Percentiles rank a stretch among this genome's conserved stretches.
Evolutionary conservation across 2,329 filamentous ascomycete genomes (phyloP).

Genomic region (Penicillium sp.): DNA sequence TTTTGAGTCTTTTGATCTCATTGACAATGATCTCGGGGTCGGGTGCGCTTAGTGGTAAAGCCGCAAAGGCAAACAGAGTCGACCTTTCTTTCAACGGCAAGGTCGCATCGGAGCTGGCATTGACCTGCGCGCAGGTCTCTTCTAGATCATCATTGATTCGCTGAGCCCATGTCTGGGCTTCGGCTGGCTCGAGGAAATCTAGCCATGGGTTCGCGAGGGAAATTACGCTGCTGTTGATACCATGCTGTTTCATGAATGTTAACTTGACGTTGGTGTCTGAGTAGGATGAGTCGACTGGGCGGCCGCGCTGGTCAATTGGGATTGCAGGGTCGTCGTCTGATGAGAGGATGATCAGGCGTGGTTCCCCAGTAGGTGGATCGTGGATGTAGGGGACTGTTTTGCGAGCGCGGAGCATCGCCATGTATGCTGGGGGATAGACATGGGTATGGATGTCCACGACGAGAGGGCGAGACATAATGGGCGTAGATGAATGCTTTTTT

Average conservation of each 20-base stretch:
- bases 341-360: conserved; percentile 49
- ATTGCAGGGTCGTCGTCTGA: conserved; percentile 47
- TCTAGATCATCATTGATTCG: conserved; percentile 79
- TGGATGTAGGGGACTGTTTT: conserved; percentile 49
- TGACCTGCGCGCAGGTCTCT: conserved; percentile 61
- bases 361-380: conserved; percentile 35
- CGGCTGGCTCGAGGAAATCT: conserved; percentile 69
- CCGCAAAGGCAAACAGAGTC: conserved; percentile 78
- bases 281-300: conserved; percentile 82
- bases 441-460: conserved; percentile 65
- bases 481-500: not conserved
- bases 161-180: conserved; percentile 64
- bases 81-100: conserved; percentile 53
- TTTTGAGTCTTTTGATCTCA: conserved; percentile 64
- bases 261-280: conserved; percentile 78
- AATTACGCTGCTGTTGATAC: conserved; percentile 79
- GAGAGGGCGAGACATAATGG: conserved; percentile 34
- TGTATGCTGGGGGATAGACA: conserved; percentile 62
- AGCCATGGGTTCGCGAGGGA: conserved; percentile 94
- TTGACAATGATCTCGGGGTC: conserved; percentile 58
- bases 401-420: conserved; percentile 58
- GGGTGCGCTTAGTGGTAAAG: conserved; percentile 73
- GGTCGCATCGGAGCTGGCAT: conserved; percentile 24
- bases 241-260: conserved; percentile 82
- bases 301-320: conserved; percentile 58